Evolutionary conservation across 208 protist species (phyloP).

Genomic region (Lotmaria passim): DNA sequence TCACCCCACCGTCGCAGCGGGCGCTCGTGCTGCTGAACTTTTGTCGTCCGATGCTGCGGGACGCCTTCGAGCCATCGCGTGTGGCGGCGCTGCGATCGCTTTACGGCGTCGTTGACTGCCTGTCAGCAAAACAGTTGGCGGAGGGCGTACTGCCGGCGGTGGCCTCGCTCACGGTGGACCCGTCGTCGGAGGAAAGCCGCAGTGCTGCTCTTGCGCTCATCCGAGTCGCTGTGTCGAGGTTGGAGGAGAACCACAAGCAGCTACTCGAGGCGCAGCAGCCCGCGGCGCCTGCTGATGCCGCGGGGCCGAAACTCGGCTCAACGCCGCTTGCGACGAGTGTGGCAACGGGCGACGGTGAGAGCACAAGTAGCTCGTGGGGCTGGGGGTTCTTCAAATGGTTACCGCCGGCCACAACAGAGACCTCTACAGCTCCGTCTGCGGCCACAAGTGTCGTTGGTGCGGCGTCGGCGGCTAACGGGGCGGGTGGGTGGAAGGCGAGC

Average conservation of each 20-base stretch:
- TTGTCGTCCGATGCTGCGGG: slow-evolving; percentile 83
- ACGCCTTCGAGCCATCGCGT: slow-evolving; percentile 78
- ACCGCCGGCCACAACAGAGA: neutral
- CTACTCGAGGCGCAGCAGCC: slow-evolving; percentile 15
- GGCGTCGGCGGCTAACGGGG: neutral
- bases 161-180: slow-evolving; percentile 67
- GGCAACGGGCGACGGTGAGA: slow-evolving; percentile 4
- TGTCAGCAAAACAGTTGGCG: slow-evolving; percentile 53
- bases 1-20: slow-evolving; percentile 49
- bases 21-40: slow-evolving; percentile 56
- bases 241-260: slow-evolving; percentile 32
- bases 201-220: slow-evolving; percentile 51
- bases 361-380: slow-evolving; percentile 8
- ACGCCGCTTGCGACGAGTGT: neutral
- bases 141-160: slow-evolving; percentile 65
- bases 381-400: slow-evolving; percentile 15
- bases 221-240: slow-evolving; percentile 23
- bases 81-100: slow-evolving; percentile 67
- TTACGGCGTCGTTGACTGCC: slow-evolving; percentile 39
- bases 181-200: slow-evolving; percentile 47
- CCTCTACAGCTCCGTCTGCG: neutral
- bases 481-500: neutral
- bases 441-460: neutral
- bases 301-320: too few species aligned
- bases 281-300: too few species aligned